Conservation (phyloP, 768 basidiomycete genomes). For the Pisolithus marmoratus region DNA sequence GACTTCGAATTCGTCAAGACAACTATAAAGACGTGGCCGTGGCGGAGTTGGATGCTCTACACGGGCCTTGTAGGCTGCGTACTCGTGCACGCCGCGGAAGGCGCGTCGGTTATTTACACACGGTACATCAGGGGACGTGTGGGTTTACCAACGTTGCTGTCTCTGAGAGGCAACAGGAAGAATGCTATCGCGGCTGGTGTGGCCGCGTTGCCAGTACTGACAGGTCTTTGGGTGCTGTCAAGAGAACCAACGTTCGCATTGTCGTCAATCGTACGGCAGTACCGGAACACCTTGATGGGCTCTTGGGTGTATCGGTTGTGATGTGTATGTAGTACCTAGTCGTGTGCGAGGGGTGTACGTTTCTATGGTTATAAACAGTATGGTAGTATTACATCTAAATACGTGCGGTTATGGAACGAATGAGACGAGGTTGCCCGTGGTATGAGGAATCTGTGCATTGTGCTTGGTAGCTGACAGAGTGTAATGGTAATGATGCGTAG, state of each 20-base stretch:
- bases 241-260: slow-evolving; percentile 56
- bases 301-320: slow-evolving; percentile 45
- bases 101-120: slow-evolving; percentile 46
- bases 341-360: too few species aligned
- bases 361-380: too few species aligned
- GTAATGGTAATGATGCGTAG: too few species aligned
- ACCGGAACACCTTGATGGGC: slow-evolving; percentile 42
- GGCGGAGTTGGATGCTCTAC: slow-evolving; percentile 58
- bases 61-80: slow-evolving; percentile 51
- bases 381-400: too few species aligned
- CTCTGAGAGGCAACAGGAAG: slow-evolving; percentile 3
- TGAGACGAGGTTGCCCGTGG: too few species aligned
- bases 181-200: slow-evolving; percentile 29
- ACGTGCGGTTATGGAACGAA: too few species aligned
- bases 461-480: too few species aligned
- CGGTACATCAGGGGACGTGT: slow-evolving; percentile 20
- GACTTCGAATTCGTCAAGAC: slow-evolving; percentile 82
- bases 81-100: slow-evolving; percentile 59
- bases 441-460: too few species aligned
- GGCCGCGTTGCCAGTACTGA: slow-evolving; percentile 45
- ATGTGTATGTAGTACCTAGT: background rate
- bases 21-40: slow-evolving; percentile 57
- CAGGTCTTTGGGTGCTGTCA: slow-evolving; percentile 49
- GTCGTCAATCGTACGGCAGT: slow-evolving; percentile 44
- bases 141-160: background rate